Evolutionary conservation across 2,329 filamentous ascomycete genomes (phyloP).

Genomic region (Dothiorella sarmentorum): DNA sequence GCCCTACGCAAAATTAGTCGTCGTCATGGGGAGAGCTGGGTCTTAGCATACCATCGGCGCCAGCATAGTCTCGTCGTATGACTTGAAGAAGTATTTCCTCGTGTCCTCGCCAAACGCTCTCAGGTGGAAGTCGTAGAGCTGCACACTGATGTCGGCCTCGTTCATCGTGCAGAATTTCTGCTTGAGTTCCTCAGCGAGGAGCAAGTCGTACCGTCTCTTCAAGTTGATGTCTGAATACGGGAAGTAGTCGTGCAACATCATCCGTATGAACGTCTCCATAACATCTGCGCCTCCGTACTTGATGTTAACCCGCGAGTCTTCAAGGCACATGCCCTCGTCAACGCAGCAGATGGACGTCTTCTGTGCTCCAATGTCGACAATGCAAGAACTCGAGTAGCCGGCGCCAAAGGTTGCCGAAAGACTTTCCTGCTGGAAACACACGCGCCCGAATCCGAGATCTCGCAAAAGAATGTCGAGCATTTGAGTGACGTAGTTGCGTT

Average conservation of each 20-base stretch:
- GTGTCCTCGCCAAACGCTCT: slow-evolving; percentile 85
- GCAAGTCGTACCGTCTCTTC: slow-evolving; percentile 81
- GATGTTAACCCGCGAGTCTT: slow-evolving; percentile 91
- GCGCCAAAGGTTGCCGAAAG: slow-evolving; percentile 92
- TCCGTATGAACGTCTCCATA: slow-evolving; percentile 91
- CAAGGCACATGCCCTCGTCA: slow-evolving; percentile 90
- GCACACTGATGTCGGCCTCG: slow-evolving; percentile 83
- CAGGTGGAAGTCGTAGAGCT: slow-evolving; percentile 85
- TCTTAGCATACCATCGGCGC: slow-evolving; percentile 65
- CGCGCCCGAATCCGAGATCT: slow-evolving; percentile 82
- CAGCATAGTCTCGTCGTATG: slow-evolving; percentile 93
- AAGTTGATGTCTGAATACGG: slow-evolving; percentile 95
- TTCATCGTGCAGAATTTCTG: slow-evolving; percentile 89
- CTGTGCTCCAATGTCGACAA: slow-evolving; percentile 93
- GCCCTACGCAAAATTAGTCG: slow-evolving; percentile 47
- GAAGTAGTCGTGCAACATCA: slow-evolving; percentile 96
- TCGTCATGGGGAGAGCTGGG: background rate
- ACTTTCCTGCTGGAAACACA: slow-evolving; percentile 95
- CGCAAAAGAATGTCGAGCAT: slow-evolving; percentile 80
- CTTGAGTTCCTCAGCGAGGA: slow-evolving; percentile 94
- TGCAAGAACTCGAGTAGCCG: slow-evolving; percentile 88
- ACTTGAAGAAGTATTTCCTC: slow-evolving; percentile 91
- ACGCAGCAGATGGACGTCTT: slow-evolving; percentile 98
- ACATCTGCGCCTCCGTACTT: slow-evolving; percentile 93
- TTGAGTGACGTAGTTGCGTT: slow-evolving; percentile 85